Conservation (phyloP, 306 rosid genomes). For the Senna siamea region DNA sequence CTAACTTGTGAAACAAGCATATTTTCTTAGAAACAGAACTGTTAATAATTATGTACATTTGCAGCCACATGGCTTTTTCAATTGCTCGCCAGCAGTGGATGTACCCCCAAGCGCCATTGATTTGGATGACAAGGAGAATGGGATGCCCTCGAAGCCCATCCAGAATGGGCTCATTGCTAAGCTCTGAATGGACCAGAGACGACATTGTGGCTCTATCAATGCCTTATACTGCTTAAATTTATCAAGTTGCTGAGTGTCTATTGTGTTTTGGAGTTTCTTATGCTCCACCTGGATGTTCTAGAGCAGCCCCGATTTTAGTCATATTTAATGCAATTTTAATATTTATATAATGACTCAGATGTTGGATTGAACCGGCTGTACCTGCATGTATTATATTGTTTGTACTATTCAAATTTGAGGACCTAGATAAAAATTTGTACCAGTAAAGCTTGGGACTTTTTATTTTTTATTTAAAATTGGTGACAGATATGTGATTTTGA, state of each 20-base stretch:
- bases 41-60: not conserved
- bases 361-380: not conserved
- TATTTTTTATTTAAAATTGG: not conserved
- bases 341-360: not conserved
- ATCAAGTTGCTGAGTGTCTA: not conserved
- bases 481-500: not conserved
- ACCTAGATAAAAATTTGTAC: not conserved
- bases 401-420: not conserved
- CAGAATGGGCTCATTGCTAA: conserved; percentile 64
- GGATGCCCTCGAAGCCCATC: conserved; percentile 58
- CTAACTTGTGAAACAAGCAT: not conserved
- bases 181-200: conserved; percentile 48
- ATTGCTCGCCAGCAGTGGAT: conserved; percentile 74
- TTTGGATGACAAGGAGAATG: conserved; percentile 68
- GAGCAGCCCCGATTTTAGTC: not conserved
- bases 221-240: not conserved
- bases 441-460: not conserved
- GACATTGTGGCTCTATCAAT: not conserved
- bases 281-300: conserved; percentile 21
- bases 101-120: conserved; percentile 70
- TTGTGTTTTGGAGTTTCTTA: not conserved
- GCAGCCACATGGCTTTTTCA: conserved; percentile 88
- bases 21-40: not conserved
- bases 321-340: not conserved
- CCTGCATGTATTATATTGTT: conserved; percentile 1